Percentiles rank a stretch among this genome's conserved stretches.
Conservation (phyloP, 495 filamentous ascomycete species). For the Pyrenula massariospora region DNA sequence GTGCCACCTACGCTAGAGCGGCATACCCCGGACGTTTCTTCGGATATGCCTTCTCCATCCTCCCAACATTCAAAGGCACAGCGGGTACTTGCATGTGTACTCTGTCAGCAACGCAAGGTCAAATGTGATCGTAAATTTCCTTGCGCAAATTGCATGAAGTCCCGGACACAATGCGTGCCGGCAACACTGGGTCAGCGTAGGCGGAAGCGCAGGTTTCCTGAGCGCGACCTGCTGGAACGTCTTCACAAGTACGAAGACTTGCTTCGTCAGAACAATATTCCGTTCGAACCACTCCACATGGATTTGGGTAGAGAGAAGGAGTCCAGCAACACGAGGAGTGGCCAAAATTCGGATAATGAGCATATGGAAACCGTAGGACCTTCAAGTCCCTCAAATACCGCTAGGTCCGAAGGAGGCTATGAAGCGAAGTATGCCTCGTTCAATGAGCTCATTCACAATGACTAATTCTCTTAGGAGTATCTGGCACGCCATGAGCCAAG, state of each 20-base stretch:
- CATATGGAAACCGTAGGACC: constrained; percentile 11
- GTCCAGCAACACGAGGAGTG: constrained; percentile 6
- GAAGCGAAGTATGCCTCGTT: constrained; percentile 27
- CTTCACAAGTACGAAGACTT: constrained; percentile 39
- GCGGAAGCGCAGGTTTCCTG: constrained; percentile 38
- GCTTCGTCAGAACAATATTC: constrained; percentile 36
- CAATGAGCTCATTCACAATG: constrained; percentile 1
- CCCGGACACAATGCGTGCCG: constrained; percentile 33
- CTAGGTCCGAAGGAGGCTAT: constrained; percentile 18
- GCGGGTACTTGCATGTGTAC: constrained; percentile 42
- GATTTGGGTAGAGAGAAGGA: constrained; percentile 7
- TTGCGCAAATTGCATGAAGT: constrained; percentile 36
- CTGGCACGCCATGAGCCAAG: constrained; percentile 36
- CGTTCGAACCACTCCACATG: constrained; percentile 38
- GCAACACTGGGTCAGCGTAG: constrained; percentile 25
- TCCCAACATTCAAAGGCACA: constrained; percentile 25
- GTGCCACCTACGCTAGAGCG: too few relatives aligned
- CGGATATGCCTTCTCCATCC: too few relatives aligned
- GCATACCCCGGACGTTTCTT: too few relatives aligned
- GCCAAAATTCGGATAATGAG: constrained; percentile 16
- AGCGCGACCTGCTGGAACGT: constrained; percentile 40
- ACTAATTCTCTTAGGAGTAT: constrained; percentile 25
- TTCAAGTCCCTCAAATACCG: too few relatives aligned
- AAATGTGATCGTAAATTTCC: constrained; percentile 45
- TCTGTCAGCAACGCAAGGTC: constrained; percentile 47